Base-by-base conservation (phyloP, 2,329 filamentous ascomycete species). In the Blastomyces percursus region DNA sequence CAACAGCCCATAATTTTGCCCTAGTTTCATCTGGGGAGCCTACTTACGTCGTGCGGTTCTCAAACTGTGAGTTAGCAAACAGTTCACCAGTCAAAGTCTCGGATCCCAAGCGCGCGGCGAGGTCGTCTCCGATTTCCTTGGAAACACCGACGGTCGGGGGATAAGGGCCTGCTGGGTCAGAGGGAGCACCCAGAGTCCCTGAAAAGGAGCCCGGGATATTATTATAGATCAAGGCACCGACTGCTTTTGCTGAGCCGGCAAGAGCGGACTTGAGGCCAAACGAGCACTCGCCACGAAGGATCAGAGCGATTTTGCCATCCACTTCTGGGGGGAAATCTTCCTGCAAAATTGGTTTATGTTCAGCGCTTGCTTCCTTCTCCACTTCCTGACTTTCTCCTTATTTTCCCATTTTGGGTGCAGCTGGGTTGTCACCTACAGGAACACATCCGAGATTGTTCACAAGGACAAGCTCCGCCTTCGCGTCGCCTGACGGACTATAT, bases 171-270 rank as follows among this genome's bases (percentile, higher is more conserved):
- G 77, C 71, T 1, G 76, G 83, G 60, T 84, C 69, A 12, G 63
- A 62, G 0, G 86, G 85, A 0, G 77, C 79, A 12, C 86, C 88
- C 3, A 94, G 79, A 0, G 89, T 92, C 50, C 89, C 90, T 59
- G 81, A 80, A 0, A 91, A 75, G 3, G 76, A 73, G 1, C 84
- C 88, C 0, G 81, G 75, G 2, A 84, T 84, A 67, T 86, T 87
- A 78, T 93, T 91, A 76, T 89, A 92, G 59, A 94, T 80, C 16
- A 94, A 76, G 0, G 86, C 87, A 1, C 86, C 89, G 3, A 84
- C 73, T 5, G 90, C 90, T 24, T 89, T 88, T 1, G 87, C 87
- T 58, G 78, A 80, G 51, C 86, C 87, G 6, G 90, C 89, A 16
- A 83, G 76, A 61, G 80, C 81, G 1, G 87, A 87, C 77, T 94